Evolutionary conservation across 192 early-diverging fungal species (phyloP), one percentile per base, ranked within the genome.

Genomic region (Mortierella antarctica): DNA sequence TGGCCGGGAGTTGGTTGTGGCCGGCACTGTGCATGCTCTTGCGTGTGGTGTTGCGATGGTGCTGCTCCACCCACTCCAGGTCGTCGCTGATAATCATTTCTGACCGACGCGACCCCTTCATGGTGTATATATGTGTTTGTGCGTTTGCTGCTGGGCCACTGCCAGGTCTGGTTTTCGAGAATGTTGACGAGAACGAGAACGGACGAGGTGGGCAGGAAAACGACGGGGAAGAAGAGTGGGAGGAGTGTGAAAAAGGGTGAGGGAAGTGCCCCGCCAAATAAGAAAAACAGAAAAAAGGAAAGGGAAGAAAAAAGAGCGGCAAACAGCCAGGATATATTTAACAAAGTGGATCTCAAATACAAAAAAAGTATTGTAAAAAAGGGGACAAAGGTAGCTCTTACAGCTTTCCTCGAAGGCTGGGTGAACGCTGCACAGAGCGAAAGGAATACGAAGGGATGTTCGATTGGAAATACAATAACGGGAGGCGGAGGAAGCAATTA

Each of bases 11-110:
- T 50, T 53, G 54, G 6, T 23, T 50, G 40, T 57, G 68, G 42
- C 41, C 53, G 48, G 23, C 20, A 50, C 66, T 62, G 17, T 51
- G 51, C 11, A 62, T 54, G 31, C 41, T 63, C 46, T 50, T 59
- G 44, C 44, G 18, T 23, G 48, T 73, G 1, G 65, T 62, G 44
- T 67, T 67, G 39, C 73, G 73, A 39, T 80, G 57, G 47, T 80
- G 77, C 52, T 80, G 77, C 44, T 71, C 77, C 14, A 71, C 63
- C 69, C 69, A 80, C 23, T 72, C 77, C 6, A 80, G 54, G 18
- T 71, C 70, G 42, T 72, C 77, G 6, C 45, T 48, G 45, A 62
- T 48, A 39, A 63, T 57, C 7, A 58, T 21, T 18, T 74, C 65
- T 64, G 66, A 55, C 23, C 60, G 66, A 56, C 31, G 47, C 23